phyloP scores from a whole-genome alignment of 139 green algal genomes.

The Chlorella sp. region DNA sequence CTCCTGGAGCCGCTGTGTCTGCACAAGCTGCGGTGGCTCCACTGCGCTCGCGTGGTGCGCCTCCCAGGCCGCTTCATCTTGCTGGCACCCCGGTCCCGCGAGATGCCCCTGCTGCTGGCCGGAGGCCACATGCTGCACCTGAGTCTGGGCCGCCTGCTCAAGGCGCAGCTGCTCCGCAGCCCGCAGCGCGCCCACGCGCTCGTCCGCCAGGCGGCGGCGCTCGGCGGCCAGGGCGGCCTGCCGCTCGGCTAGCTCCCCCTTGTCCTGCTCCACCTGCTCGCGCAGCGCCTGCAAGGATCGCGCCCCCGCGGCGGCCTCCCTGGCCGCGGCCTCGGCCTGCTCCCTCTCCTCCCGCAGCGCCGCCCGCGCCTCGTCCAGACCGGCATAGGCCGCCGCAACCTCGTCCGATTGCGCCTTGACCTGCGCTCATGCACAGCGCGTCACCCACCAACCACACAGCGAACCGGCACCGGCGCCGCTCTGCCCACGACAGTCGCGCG shows the following conservation, averaged over 20 bases:
- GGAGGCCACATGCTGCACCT: too few species aligned
- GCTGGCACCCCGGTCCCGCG: too few species aligned
- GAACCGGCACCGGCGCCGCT: background rate
- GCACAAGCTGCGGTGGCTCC: too few species aligned
- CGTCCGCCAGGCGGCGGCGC: slow-evolving; percentile 4
- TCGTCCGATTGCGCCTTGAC: slow-evolving; percentile 28
- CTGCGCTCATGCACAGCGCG: background rate
- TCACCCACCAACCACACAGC: background rate
- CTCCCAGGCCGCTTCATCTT: too few species aligned
- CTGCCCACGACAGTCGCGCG: background rate
- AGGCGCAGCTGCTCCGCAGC: slow-evolving; percentile 8
- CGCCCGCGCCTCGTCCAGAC: slow-evolving; percentile 9
- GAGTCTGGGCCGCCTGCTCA: background rate
- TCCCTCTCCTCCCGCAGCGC: slow-evolving; percentile 3
- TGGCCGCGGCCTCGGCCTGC: background rate
- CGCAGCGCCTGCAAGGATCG: background rate
- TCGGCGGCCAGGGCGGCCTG: background rate
- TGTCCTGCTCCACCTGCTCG: background rate
- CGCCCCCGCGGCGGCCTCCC: background rate
- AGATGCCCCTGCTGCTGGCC: too few species aligned
- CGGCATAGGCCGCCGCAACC: background rate
- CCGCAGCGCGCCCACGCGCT: slow-evolving; percentile 4
- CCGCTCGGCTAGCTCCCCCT: background rate
- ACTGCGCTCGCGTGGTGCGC: too few species aligned
- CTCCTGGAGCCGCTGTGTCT: too few species aligned